These are phyloP conservation scores for Parasitella parasitica DNA, from an alignment of 371 early-diverging fungal species.

Conservation along the genomic window DNA sequence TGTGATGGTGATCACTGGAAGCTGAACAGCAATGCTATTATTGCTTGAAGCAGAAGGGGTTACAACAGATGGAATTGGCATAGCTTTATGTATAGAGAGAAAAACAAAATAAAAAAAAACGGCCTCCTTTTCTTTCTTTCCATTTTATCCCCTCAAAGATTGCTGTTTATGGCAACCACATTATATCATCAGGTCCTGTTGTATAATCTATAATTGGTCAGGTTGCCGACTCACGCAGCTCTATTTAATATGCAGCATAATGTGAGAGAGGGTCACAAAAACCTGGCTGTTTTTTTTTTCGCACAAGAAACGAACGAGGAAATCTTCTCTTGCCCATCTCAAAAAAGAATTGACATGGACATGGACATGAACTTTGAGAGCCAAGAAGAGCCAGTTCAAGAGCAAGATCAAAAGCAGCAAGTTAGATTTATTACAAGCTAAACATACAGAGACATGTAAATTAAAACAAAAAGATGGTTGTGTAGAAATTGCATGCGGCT, in stretches of 20 bases:
- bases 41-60: neutral
- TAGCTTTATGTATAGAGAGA: neutral
- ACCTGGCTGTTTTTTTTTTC: too few relatives aligned
- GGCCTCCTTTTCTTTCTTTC: neutral
- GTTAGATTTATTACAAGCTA: neutral
- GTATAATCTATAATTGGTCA: neutral
- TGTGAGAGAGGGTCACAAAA: neutral
- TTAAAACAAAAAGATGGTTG: too few relatives aligned
- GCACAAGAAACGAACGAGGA: too few relatives aligned
- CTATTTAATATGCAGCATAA: neutral
- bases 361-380: neutral
- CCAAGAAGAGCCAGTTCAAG: neutral
- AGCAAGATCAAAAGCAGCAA: neutral
- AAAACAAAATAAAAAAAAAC: neutral
- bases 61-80: conserved; percentile 15
- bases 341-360: too few relatives aligned
- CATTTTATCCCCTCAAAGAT: conserved; percentile 1
- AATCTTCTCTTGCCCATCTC: too few relatives aligned
- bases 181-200: neutral
- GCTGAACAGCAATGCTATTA: neutral
- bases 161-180: neutral
- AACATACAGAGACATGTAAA: neutral
- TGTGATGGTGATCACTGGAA: neutral
- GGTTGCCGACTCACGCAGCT: neutral
- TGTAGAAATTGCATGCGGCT: conserved; percentile 12